phyloP scores from a whole-genome alignment of 116 monocot species.

The Posidonia oceanica region DNA sequence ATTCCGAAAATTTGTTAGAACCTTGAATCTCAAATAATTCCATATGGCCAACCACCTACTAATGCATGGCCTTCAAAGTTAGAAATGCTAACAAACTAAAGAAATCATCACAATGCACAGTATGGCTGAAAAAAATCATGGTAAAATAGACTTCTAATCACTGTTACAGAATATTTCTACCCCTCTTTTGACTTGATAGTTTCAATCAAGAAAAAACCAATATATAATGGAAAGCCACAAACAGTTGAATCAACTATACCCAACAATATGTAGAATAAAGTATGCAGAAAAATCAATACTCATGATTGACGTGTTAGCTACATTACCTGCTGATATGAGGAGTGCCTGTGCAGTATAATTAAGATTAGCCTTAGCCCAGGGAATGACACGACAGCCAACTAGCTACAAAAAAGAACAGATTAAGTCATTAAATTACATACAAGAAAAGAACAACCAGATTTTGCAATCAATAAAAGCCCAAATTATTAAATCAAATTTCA shows the following conservation, averaged over 20 bases:
- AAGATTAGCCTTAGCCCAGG: conserved; percentile 43
- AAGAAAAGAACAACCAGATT: too few relatives aligned
- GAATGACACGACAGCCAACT: conserved; percentile 16
- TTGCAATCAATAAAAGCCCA: too few relatives aligned
- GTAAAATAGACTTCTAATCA: background rate
- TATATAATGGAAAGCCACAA: too few relatives aligned
- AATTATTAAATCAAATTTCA: too few relatives aligned
- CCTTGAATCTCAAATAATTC: too few relatives aligned
- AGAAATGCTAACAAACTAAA: background rate
- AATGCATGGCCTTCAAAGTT: too few relatives aligned
- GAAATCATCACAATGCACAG: background rate
- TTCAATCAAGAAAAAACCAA: background rate
- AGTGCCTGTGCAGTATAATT: conserved; percentile 43
- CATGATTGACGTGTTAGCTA: background rate
- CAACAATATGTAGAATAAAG: too few relatives aligned
- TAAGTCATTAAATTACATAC: too few relatives aligned
- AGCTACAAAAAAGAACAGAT: too few relatives aligned
- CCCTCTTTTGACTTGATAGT: background rate
- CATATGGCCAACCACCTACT: too few relatives aligned
- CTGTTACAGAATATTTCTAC: background rate
- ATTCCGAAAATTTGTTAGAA: too few relatives aligned
- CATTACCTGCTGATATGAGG: conserved; percentile 31
- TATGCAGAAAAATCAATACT: background rate
- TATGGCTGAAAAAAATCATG: background rate
- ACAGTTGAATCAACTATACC: too few relatives aligned